Evolutionary conservation across 768 basidiomycete genomes (phyloP).

Genomic region (Hebeloma cylindrosporum): DNA sequence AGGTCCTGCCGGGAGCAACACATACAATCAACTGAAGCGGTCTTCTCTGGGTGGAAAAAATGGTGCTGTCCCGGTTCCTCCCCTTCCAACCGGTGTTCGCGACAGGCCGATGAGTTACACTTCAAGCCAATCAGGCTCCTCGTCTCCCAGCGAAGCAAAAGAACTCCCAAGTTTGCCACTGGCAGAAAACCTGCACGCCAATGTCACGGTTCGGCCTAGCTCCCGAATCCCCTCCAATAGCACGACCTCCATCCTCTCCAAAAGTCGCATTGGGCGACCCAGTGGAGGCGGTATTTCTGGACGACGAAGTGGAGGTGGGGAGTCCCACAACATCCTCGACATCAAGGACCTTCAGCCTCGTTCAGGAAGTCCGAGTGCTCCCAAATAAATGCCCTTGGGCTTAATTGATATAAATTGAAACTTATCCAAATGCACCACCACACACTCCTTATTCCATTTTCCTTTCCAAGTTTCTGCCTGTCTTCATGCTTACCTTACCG

Average conservation of each 20-base stretch:
- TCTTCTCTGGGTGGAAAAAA: conserved; percentile 57
- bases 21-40: conserved; percentile 49
- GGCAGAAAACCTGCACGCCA: conserved; percentile 32
- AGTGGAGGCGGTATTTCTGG: conserved; percentile 34
- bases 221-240: conserved; percentile 39
- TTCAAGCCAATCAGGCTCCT: conserved; percentile 24
- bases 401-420: too few species aligned
- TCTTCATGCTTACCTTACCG: too few species aligned
- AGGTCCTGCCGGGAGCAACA: conserved; percentile 45
- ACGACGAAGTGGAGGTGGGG: conserved; percentile 27
- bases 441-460: too few species aligned
- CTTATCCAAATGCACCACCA: too few species aligned
- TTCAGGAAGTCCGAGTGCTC: conserved; percentile 23
- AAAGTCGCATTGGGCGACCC: conserved; percentile 53
- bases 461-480: too few species aligned
- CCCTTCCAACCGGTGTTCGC: conserved; percentile 28
- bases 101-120: conserved; percentile 34
- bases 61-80: conserved; percentile 36
- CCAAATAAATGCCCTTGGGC: conserved; percentile 6
- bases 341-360: conserved; percentile 32
- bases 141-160: conserved; percentile 29
- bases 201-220: conserved; percentile 47
- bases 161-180: conserved; percentile 42
- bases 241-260: conserved; percentile 36
- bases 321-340: conserved; percentile 22